Evolutionary conservation across 106 monocot genomes (phyloP), one percentile per base, ranked within the genome.

Genomic region (Dendrobium catenatum): DNA sequence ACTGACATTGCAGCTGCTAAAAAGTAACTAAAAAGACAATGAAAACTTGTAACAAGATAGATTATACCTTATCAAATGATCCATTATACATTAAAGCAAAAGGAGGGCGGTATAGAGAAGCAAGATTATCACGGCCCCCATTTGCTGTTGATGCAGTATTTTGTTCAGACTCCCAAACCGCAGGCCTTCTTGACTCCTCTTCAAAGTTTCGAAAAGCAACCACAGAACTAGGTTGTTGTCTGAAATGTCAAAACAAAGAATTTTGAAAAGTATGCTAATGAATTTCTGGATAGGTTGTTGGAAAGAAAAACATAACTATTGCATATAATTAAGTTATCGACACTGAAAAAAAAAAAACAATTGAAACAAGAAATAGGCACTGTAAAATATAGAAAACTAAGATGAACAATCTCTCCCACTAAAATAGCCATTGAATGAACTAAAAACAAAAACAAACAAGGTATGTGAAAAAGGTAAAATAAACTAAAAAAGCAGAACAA

Each of bases 41-140:
- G 44, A 74, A 11, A 74, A 44, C 20, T 43, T 43, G 29, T 44
- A 44, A 44, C 27, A 73, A 42, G 0, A 74, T 42, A 42, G 44
- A 43, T 74, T 74, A 9, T 74, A 92, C 94, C 90, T 90, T 92
- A 26, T 92, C 92, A 82, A 95, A 95, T 33, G 94, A 76, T 6
- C 94, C 94, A 40, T 87, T 85, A 72, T 79, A 88, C 90, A 95
- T 92, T 77, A 95, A 86, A 9, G 75, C 80, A 81, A 88, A 95
- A 80, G 94, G 94, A 5, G 94, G 94, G 29, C 89, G 85, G 75
- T 95, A 95, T 66, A 95, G 85, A 43, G 94, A 90, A 49, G 94
- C 94, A 84, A 95, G 91, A 64, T 94, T 94, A 68, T 90, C 84
- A 75, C 84, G 88, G 13, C 83, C 81, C 72, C 78, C 82, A 80